Evolutionary conservation across 768 basidiomycete genomes (phyloP).

Genomic region (Rhizopogon vesiculosus): DNA sequence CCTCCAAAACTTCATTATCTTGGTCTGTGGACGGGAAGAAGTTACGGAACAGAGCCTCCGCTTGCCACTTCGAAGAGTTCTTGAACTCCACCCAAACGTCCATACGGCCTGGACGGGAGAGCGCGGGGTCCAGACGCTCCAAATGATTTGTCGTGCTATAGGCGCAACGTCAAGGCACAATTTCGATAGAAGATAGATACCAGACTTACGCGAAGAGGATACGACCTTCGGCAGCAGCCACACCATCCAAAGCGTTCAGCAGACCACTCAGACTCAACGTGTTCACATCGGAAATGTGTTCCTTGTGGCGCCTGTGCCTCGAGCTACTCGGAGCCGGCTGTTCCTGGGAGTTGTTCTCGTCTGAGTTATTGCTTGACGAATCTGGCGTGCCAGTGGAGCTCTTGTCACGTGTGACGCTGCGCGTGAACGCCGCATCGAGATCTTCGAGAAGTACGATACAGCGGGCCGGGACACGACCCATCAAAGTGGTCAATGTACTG

Average conservation of each 20-base stretch:
- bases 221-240: slow-evolving; percentile 82
- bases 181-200: neutral
- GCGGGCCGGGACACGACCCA: slow-evolving; percentile 81
- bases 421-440: slow-evolving; percentile 83
- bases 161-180: neutral
- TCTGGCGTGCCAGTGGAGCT: slow-evolving; percentile 42
- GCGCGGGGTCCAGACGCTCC: slow-evolving; percentile 85
- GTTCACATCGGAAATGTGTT: slow-evolving; percentile 71
- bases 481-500: slow-evolving; percentile 76
- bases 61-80: slow-evolving; percentile 81
- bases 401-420: slow-evolving; percentile 65
- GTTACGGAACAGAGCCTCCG: slow-evolving; percentile 82
- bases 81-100: slow-evolving; percentile 93
- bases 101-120: slow-evolving; percentile 89
- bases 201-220: slow-evolving; percentile 80
- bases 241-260: slow-evolving; percentile 82
- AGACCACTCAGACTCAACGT: slow-evolving; percentile 78
- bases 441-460: slow-evolving; percentile 90
- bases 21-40: slow-evolving; percentile 80
- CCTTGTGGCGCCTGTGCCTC: slow-evolving; percentile 42
- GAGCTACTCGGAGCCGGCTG: slow-evolving; percentile 32
- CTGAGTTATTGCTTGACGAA: slow-evolving; percentile 26
- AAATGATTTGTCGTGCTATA: slow-evolving; percentile 83
- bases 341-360: slow-evolving; percentile 25
- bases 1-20: slow-evolving; percentile 32